Evolutionary conservation across 106 monocot species (phyloP).

Genomic region (Ottelia alismoides): DNA sequence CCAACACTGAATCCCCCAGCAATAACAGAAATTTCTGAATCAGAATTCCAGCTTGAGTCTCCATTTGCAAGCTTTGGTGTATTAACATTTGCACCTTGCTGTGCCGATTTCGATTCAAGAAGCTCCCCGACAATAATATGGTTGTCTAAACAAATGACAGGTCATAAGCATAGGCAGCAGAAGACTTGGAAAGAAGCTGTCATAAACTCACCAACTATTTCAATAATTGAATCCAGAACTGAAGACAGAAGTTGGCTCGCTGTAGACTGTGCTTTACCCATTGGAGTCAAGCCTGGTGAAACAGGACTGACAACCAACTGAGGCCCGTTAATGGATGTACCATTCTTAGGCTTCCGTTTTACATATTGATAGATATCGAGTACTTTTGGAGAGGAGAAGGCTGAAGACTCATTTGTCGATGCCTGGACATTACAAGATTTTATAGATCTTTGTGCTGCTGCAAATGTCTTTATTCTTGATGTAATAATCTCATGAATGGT

Average conservation of each 20-base stretch:
- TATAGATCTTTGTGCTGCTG: slow-evolving; percentile 24
- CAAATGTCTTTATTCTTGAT: slow-evolving; percentile 59
- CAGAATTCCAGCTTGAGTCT: slow-evolving; percentile 61
- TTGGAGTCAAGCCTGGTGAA: slow-evolving; percentile 69
- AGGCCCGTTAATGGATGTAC: slow-evolving; percentile 26
- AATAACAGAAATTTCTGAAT: slow-evolving; percentile 71
- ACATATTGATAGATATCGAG: slow-evolving; percentile 25
- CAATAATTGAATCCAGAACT: slow-evolving; percentile 51
- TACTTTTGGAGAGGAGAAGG: slow-evolving; percentile 39
- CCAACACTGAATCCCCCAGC: slow-evolving; percentile 90
- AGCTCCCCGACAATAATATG: slow-evolving; percentile 91
- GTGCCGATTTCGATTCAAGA: slow-evolving; percentile 72
- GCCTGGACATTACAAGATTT: slow-evolving; percentile 25
- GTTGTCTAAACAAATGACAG: slow-evolving; percentile 45
- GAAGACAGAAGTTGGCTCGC: slow-evolving; percentile 68
- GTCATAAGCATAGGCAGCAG: background rate
- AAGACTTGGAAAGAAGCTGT: background rate
- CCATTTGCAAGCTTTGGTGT: slow-evolving; percentile 43
- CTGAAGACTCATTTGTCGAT: slow-evolving; percentile 19
- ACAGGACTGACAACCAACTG: slow-evolving; percentile 76
- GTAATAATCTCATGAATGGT: slow-evolving; percentile 90
- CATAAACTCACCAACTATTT: slow-evolving; percentile 60
- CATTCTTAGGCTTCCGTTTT: slow-evolving; percentile 59
- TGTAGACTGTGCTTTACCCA: slow-evolving; percentile 61
- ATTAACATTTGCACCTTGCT: slow-evolving; percentile 53